phyloP scores from a whole-genome alignment of 345 rosid genomes.

The Euphorbia tirucalli region DNA sequence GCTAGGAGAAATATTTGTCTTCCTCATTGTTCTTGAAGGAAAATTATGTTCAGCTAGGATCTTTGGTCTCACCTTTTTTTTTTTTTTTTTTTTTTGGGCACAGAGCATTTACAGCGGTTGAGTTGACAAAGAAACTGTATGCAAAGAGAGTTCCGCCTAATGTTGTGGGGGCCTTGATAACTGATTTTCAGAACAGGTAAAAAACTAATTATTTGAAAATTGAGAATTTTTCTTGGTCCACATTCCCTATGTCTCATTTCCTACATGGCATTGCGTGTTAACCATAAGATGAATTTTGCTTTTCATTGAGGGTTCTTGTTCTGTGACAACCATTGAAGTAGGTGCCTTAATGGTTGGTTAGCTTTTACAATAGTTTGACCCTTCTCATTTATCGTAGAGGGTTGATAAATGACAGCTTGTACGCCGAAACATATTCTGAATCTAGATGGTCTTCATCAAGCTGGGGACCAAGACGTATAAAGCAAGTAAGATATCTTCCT shows the following conservation, averaged over 20 bases:
- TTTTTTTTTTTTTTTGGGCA: neutral
- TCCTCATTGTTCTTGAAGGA: neutral
- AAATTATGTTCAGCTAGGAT: neutral
- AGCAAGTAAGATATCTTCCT: constrained; percentile 52
- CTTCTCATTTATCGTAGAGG: constrained; percentile 46
- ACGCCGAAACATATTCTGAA: constrained; percentile 66
- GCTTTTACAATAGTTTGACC: constrained; percentile 9
- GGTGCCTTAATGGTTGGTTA: neutral
- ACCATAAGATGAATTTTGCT: neutral
- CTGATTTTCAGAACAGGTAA: constrained; percentile 57
- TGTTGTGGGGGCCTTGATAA: constrained; percentile 47
- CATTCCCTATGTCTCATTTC: neutral
- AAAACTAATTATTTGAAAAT: neutral
- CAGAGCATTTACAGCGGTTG: constrained; percentile 68
- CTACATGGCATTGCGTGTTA: neutral
- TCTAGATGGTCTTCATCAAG: constrained; percentile 81
- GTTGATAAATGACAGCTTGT: constrained; percentile 69
- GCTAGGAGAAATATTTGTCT: neutral
- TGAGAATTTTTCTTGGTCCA: neutral
- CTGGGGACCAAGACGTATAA: constrained; percentile 91
- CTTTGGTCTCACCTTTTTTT: neutral
- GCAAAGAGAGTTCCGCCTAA: constrained; percentile 55
- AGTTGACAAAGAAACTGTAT: constrained; percentile 68
- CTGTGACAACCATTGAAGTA: constrained; percentile 3
- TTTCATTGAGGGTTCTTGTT: constrained; percentile 1